phyloP scores from a whole-genome alignment of 169 alveolate species.

The Cryptosporidium felis region DNA sequence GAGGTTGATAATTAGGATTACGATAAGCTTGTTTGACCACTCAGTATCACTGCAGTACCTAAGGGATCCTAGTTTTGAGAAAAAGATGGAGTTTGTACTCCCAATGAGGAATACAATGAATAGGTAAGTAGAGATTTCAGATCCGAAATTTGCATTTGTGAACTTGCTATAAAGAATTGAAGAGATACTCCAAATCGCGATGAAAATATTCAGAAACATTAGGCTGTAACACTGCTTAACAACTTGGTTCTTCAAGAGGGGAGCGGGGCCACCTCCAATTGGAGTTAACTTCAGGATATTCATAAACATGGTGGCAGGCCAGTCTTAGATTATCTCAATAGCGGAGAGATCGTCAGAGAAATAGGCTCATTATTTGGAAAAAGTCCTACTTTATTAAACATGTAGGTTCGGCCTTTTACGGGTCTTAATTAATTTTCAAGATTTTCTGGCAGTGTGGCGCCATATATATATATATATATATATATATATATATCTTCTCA shows the following conservation, averaged over 20 bases:
- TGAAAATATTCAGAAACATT: conserved; percentile 56
- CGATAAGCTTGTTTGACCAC: conserved; percentile 45
- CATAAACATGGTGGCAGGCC: conserved; percentile 9
- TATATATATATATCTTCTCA: no score
- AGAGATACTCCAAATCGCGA: conserved; percentile 56
- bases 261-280: conserved; percentile 70
- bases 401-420: no score
- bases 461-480: no score
- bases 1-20: conserved; percentile 35
- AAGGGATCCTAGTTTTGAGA: conserved; percentile 58
- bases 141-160: conserved; percentile 47
- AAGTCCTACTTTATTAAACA: no score
- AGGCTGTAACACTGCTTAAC: conserved; percentile 56
- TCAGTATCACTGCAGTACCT: conserved; percentile 58
- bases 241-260: conserved; percentile 39
- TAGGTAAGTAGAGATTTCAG: conserved; percentile 59
- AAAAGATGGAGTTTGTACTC: conserved; percentile 35
- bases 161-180: conserved; percentile 62
- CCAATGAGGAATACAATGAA: conserved; percentile 60
- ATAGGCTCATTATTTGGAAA: no score
- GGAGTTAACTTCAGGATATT: conserved; percentile 55
- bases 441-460: no score
- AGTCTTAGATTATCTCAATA: background rate
- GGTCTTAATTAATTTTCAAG: no score
- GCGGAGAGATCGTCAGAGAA: no score